phyloP scores from a whole-genome alignment of 2,329 filamentous ascomycete species.

The Dothiorella sarmentorum region DNA sequence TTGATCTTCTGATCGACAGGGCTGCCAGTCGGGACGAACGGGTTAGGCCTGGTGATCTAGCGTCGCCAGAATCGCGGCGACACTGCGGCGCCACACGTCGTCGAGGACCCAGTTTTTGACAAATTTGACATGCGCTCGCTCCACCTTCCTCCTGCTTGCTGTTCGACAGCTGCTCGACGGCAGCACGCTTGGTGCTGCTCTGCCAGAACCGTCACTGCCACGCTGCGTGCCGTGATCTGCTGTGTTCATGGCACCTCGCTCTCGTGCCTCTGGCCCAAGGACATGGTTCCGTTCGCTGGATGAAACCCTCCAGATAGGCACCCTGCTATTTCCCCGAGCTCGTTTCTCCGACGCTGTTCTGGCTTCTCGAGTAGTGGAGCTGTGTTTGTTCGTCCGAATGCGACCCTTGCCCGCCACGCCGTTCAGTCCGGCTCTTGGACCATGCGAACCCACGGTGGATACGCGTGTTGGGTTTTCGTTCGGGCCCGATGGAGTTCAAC shows the following conservation, averaged over 20 bases:
- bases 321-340: neutral
- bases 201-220: no score
- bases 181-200: no score
- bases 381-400: slow-evolving; percentile 3
- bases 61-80: slow-evolving; percentile 2
- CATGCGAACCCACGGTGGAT: slow-evolving; percentile 9
- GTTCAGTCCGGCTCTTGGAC: slow-evolving; percentile 5
- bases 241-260: no score
- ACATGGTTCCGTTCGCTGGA: no score
- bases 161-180: no score
- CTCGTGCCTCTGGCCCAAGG: no score
- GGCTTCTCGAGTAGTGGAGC: neutral
- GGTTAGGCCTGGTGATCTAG: slow-evolving; percentile 7
- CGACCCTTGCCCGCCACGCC: slow-evolving; percentile 5
- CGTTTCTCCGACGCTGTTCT: neutral
- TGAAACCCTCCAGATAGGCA: no score
- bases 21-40: neutral
- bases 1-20: slow-evolving; percentile 18
- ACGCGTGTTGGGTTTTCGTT: slow-evolving; percentile 6
- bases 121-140: slow-evolving; percentile 14
- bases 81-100: neutral
- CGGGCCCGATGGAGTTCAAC: slow-evolving; percentile 16
- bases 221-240: no score
- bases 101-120: slow-evolving; percentile 8
- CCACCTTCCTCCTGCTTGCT: slow-evolving; percentile 10